These are phyloP conservation scores for Symbiodinium natans DNA, from an alignment of 73 alveolate species.

Conservation along the genomic window DNA sequence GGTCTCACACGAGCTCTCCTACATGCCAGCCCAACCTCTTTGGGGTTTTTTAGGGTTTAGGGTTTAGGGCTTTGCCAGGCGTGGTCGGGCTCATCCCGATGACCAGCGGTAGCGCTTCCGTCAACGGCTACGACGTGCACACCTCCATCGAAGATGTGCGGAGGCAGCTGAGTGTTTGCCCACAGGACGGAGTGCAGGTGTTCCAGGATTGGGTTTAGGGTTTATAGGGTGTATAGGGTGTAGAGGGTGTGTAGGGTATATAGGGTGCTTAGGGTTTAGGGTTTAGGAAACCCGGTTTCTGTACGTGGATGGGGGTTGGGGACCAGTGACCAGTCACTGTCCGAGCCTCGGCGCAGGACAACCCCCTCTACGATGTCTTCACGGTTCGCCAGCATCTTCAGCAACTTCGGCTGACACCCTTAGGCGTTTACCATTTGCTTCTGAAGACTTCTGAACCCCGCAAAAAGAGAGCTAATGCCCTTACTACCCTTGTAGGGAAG, in stretches of 20 bases:
- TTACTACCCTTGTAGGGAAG: no score
- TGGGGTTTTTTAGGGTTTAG: neutral
- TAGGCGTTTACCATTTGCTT: no score
- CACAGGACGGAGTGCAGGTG: constrained; percentile 37
- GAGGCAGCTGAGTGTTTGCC: constrained; percentile 79
- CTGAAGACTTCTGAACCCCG: neutral
- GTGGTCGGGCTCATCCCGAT: constrained; percentile 80
- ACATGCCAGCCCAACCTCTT: no score
- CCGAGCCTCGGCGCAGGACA: constrained; percentile 62
- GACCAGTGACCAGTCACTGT: no score
- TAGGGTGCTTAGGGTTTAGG: neutral
- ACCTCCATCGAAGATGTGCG: constrained; percentile 54
- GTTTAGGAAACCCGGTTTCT: neutral
- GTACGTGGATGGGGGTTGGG: no score
- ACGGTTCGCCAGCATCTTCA: constrained; percentile 88
- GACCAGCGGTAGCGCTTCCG: constrained; percentile 63
- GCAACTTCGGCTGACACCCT: neutral
- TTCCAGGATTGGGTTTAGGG: neutral
- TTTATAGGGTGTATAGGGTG: neutral
- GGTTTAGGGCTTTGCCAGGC: neutral
- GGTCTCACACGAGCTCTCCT: no score
- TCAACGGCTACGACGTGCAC: constrained; percentile 41
- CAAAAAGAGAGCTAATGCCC: no score
- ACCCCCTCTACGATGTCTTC: constrained; percentile 78
- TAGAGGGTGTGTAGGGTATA: neutral